Base-by-base conservation (phyloP, 345 rosid genomes). In the Hibiscus trionum region DNA sequence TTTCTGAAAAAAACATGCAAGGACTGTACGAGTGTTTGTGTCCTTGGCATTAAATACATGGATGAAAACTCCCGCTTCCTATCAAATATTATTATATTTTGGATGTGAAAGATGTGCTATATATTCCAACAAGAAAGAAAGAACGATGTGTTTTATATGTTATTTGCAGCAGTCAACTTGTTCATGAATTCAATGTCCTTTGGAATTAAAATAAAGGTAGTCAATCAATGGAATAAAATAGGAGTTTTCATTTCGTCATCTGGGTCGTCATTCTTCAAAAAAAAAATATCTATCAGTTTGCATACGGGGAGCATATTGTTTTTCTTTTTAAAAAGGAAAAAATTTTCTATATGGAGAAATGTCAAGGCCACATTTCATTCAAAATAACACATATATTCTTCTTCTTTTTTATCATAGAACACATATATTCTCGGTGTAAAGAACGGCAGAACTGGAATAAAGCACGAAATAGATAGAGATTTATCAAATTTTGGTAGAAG, bases 231-330 rank as follows among this genome's bases (percentile, higher is more conserved):
- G 52, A 50, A 72, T 63, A 70, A 53, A 77, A 63, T 66, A 72
- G 14, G 47, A 12, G 52, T 16, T 69, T 16, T 29, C 11, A 52
- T 79, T 77, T 76, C 85, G 88, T 84, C 88, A 84, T 75, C 78
- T 46, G 56, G 80, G 72, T 64, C 85, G 88, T 84, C 87, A 84
- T 21, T 24, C 19, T 0, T 42, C 3, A 31, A 33, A 33, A 33
- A 31, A 4, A 33, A 83, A 42, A 73, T 14, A 77, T 73, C n/a
- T 14, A 77, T 73, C n/a, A 46, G 42, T 42, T 31, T 52, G 71
- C 46, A 46, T 35, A 70, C 21, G 52, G 26, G n/a, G 63, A 53
- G 27, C 73, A 70, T 14, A n/a, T 5, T 60, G 4, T 0, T 42
- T 44, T 39, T 12, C 12, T 14, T 49, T 49, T 52, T n/a, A 5